Evolutionary conservation across 345 rosid species (phyloP).

Genomic region (Aquilaria malaccensis): DNA sequence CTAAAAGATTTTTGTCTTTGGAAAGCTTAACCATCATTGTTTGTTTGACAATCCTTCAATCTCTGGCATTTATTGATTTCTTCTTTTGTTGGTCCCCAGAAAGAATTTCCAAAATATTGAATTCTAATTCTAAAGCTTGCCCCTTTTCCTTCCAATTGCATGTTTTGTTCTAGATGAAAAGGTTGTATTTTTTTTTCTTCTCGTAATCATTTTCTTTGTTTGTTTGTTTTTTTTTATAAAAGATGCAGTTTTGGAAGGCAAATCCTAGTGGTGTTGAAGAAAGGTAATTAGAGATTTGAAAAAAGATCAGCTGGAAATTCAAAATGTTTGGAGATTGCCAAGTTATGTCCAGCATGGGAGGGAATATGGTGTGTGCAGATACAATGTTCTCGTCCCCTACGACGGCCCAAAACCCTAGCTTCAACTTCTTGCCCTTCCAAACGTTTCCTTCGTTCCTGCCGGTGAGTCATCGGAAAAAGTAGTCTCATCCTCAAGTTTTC

Average conservation of each 20-base stretch:
- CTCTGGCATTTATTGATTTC: not conserved
- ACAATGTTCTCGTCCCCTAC: constrained; percentile 42
- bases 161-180: not conserved
- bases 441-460: constrained; percentile 52
- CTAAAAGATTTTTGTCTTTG: not conserved
- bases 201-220: not conserved
- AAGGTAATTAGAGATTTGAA: not conserved
- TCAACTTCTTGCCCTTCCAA: constrained; percentile 67
- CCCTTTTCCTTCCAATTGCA: not conserved
- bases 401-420: constrained; percentile 59
- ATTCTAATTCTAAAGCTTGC: not conserved
- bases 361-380: constrained; percentile 49
- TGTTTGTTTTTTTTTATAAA: not conserved
- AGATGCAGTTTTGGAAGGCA: constrained; percentile 2
- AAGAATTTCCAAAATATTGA: not conserved
- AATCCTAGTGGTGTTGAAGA: not conserved
- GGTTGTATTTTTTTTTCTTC: not conserved
- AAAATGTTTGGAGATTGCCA: constrained; percentile 66
- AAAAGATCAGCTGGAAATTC: constrained; percentile 17
- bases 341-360: constrained; percentile 62
- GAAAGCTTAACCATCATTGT: not conserved
- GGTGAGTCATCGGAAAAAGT: constrained; percentile 29
- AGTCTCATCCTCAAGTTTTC: not conserved
- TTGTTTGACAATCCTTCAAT: not conserved
- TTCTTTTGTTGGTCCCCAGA: not conserved